Evolutionary conservation across 2,329 filamentous ascomycete genomes (phyloP), one percentile per base, ranked within the genome.

Genomic region (Aureobasidium zeae): DNA sequence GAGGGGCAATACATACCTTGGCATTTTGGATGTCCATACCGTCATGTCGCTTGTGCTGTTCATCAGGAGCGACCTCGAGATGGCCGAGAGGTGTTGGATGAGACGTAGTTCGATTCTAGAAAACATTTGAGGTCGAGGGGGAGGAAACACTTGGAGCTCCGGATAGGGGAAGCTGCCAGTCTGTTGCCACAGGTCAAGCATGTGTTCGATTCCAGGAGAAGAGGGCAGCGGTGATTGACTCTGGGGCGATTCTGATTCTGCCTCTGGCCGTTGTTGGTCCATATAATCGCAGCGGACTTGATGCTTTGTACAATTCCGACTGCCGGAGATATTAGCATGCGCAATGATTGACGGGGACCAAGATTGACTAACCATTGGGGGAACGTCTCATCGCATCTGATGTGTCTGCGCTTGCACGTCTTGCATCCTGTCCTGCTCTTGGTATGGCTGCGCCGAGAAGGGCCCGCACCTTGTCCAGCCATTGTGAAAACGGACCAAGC

Each of bases 351-450:
- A 45, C 44, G 44, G 7, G 13, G 12, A 24, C 33, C 15, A 34
- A 22, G 6, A 8, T 7, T 13, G 52, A 74, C 37, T 41, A 72
- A 94, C 87, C 89, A 98, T 76, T 98, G 91, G 39, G 91, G 91
- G 58, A 94, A 95, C 54, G 79, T 94, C 65, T 98, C 91, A 61
- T 98, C 91, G 68, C 91, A 98, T 57, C 91, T 79, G 62, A 98
- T 98, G 66, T 98, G 91, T 62, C 91, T 80, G 63, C 84, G 82
- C 69, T 98, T 98, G 76, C 91, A 98, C 50, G 87, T 94, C 59
- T 93, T 89, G 74, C 91, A 98, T 51, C 91, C 91, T 70, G 95
- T 96, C 61, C 91, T 82, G 57, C 89, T 96, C 72, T 98, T 98
- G 63, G 91, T 98, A 71, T 98, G 91, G 71, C 89, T 94, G 63